Evolutionary conservation across 2,329 filamentous ascomycete genomes (phyloP).

Genomic region (Aspergillus quadricinctus): DNA sequence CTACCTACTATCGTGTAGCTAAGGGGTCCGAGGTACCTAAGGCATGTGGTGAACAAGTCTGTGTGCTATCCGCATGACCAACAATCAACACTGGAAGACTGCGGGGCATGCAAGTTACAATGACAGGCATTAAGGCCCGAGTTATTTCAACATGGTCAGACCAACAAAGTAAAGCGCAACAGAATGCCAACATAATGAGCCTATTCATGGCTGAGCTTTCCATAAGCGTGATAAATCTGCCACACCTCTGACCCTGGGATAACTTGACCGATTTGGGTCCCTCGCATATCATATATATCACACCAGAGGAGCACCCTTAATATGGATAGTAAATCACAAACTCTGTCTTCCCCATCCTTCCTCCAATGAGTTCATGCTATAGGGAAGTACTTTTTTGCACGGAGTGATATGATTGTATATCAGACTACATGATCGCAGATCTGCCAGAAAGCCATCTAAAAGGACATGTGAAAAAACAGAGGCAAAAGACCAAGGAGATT

Average conservation of each 20-base stretch:
- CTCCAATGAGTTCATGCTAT: too few species aligned
- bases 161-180: background rate
- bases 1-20: background rate
- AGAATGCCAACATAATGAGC: background rate
- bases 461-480: background rate
- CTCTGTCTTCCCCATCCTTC: background rate
- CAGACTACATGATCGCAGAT: background rate
- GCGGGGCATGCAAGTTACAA: background rate
- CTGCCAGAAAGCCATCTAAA: background rate
- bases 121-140: background rate
- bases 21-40: background rate
- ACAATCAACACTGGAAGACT: background rate
- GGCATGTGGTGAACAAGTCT: background rate
- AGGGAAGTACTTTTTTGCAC: background rate
- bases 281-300: slow-evolving; percentile 1
- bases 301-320: background rate
- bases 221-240: background rate
- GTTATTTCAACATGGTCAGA: background rate
- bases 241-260: background rate
- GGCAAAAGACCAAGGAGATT: background rate
- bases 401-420: background rate
- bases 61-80: background rate
- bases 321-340: background rate
- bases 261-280: slow-evolving; percentile 1
- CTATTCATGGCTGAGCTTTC: background rate